Percentiles rank a stretch among this genome's conserved stretches.
Evolutionary conservation across 2,329 filamentous ascomycete genomes (phyloP).

Genomic region (Nannizziopsis barbatae): DNA sequence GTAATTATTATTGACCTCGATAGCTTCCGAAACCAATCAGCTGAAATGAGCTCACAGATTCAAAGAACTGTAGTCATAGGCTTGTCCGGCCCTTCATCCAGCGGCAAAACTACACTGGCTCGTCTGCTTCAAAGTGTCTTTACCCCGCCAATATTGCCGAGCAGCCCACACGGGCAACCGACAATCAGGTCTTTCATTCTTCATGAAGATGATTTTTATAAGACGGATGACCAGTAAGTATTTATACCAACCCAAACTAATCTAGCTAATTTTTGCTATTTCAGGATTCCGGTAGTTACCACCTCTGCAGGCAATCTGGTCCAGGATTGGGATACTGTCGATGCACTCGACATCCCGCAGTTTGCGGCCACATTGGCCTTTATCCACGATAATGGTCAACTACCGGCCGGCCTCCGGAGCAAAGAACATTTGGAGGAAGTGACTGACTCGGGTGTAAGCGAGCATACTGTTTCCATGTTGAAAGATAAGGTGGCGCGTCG

Average conservation of each 20-base stretch:
- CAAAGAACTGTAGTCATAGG: slow-evolving; percentile 40
- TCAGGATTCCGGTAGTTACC: slow-evolving; percentile 35
- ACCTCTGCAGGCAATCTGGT: slow-evolving; percentile 47
- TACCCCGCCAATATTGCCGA: slow-evolving; percentile 28
- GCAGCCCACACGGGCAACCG: not conserved
- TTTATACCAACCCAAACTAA: not conserved
- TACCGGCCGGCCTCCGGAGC: slow-evolving; percentile 41
- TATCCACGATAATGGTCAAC: slow-evolving; percentile 53
- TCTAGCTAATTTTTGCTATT: not conserved
- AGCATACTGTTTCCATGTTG: slow-evolving; percentile 20
- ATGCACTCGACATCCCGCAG: slow-evolving; percentile 59
- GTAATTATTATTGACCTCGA: too few relatives aligned
- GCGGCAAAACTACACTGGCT: slow-evolving; percentile 88
- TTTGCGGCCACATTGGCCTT: slow-evolving; percentile 58
- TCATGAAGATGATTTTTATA: slow-evolving; percentile 95
- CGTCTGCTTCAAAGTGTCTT: slow-evolving; percentile 75
- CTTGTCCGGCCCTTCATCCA: slow-evolving; percentile 81
- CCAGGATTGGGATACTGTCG: slow-evolving; percentile 85
- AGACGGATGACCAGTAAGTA: slow-evolving; percentile 56
- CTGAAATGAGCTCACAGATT: not conserved
- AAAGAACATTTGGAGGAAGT: slow-evolving; percentile 51
- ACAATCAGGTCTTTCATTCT: slow-evolving; percentile 53
- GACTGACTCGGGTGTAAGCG: slow-evolving; percentile 32
- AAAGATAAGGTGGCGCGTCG: slow-evolving; percentile 18
- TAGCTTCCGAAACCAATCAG: not conserved